These are phyloP conservation scores for Irpex sp. DNA, from an alignment of 1,284 basidiomycete genomes.

Conservation along the genomic window DNA sequence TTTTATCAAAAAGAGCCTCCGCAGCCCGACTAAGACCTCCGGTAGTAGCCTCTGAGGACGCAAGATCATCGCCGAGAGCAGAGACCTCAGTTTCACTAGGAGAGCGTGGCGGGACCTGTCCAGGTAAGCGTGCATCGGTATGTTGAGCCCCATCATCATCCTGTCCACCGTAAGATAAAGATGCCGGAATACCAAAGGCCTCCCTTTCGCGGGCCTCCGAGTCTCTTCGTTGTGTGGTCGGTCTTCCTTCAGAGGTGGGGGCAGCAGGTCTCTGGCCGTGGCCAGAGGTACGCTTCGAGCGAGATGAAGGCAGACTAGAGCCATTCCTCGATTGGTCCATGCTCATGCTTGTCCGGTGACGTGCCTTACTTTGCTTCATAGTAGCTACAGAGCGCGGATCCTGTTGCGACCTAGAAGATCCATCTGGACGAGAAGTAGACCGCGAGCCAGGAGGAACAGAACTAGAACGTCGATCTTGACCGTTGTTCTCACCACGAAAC, in stretches of 20 bases:
- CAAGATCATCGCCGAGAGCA: slow-evolving; percentile 24
- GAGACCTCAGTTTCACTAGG: slow-evolving; percentile 17
- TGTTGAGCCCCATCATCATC: slow-evolving; percentile 33
- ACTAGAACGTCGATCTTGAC: slow-evolving; percentile 13
- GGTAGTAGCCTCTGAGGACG: slow-evolving; percentile 35
- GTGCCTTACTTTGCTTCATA: slow-evolving; percentile 8
- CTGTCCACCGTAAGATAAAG: slow-evolving; percentile 36
- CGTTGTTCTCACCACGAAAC: neutral
- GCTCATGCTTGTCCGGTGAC: slow-evolving; percentile 19
- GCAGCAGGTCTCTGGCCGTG: slow-evolving; percentile 8
- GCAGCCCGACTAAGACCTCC: slow-evolving; percentile 58
- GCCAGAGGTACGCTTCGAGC: slow-evolving; percentile 8
- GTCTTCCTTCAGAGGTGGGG: neutral
- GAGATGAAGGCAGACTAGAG: neutral
- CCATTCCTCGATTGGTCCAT: neutral
- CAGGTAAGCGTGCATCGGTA: slow-evolving; percentile 45
- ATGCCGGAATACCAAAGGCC: slow-evolving; percentile 39
- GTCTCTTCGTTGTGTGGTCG: slow-evolving; percentile 14
- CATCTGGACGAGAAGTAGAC: neutral
- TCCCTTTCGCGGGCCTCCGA: slow-evolving; percentile 28
- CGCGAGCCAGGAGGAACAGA: slow-evolving; percentile 12
- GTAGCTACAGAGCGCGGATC: neutral
- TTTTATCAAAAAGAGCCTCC: slow-evolving; percentile 57
- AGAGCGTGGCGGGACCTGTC: slow-evolving; percentile 29
- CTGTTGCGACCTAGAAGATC: neutral